Evolutionary conservation across 2,329 filamentous ascomycete genomes (phyloP), one percentile per base, ranked within the genome.

Genomic region (Ophiosphaerella narmari): DNA sequence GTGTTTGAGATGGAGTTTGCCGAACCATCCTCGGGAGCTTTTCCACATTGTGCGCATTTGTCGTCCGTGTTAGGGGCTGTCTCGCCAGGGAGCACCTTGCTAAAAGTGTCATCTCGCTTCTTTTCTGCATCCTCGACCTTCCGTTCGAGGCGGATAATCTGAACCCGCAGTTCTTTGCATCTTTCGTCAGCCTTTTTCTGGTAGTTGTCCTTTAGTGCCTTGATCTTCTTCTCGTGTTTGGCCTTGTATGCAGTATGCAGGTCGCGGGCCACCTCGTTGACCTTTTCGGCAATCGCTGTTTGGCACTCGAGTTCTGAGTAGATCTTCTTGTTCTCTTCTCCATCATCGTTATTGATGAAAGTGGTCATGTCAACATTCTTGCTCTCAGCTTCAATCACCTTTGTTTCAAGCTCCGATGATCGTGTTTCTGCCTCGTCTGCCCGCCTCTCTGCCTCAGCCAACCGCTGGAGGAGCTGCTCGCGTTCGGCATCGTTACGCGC

Each of bases 181-280:
- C 88, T 90, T 80, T 95, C 95, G 74, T 96, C 91, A 84, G 91
- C 94, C 46, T 93, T 86, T 39, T 84, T 83, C 72, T 97, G 91
- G 75, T 97, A 87, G 66, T 82, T 84, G 63, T 86, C 85, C 70
- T 87, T 97, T 58, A 99, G 80, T 4, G 92, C 93, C 1, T 90
- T 84, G 38, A 97, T 93, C 78, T 99, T 99, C 55, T 87, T 90
- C 77, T 97, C 93, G 72, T 99, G 94, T 77, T 99, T 99, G 69
- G 88, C 86, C 78, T 97, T 97, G 82, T 99, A 99, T 9, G 96
- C 82, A 0, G 87, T 82, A 71, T 99, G 94, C 35, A 99, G 82
- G 69, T 99, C 94, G 26, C 91, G 84, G n/a, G 75, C 77, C 9
- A 80, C 74, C 14, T 77, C 75, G 39, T 93, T 92, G 35, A 97